Conservation (phyloP, 2,329 filamentous ascomycete genomes). For the Trichoderma polysporum region DNA sequence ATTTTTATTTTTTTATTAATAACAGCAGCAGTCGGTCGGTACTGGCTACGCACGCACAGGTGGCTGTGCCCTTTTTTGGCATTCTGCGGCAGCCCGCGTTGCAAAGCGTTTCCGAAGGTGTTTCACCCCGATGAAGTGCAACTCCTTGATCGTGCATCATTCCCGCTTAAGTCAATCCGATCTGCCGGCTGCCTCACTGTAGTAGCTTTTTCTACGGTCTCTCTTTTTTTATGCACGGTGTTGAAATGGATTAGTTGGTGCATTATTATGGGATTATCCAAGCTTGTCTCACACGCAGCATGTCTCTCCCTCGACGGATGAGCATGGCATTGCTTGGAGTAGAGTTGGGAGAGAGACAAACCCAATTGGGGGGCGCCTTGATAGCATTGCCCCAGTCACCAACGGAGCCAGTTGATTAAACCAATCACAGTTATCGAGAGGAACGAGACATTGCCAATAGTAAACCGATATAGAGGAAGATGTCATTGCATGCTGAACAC, state of each 20-base stretch:
- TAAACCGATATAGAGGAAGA: neutral
- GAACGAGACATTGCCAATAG: neutral
- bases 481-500: neutral
- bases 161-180: neutral
- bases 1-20: neutral
- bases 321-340: too few relatives aligned
- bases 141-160: neutral
- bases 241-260: neutral
- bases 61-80: neutral
- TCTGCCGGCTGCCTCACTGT: neutral
- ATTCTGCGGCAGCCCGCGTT: neutral
- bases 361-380: neutral
- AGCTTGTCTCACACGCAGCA: neutral
- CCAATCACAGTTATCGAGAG: too few relatives aligned
- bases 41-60: neutral
- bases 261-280: neutral
- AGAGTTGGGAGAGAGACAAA: neutral
- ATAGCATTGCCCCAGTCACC: neutral
- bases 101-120: neutral
- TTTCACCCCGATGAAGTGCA: neutral
- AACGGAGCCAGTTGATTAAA: too few relatives aligned
- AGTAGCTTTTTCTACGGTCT: neutral
- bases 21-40: neutral
- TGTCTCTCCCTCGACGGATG: neutral
- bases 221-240: neutral